These are phyloP conservation scores for Keithomyces neogunnii DNA, from an alignment of 2,329 filamentous ascomycete genomes.

Conservation along the genomic window DNA sequence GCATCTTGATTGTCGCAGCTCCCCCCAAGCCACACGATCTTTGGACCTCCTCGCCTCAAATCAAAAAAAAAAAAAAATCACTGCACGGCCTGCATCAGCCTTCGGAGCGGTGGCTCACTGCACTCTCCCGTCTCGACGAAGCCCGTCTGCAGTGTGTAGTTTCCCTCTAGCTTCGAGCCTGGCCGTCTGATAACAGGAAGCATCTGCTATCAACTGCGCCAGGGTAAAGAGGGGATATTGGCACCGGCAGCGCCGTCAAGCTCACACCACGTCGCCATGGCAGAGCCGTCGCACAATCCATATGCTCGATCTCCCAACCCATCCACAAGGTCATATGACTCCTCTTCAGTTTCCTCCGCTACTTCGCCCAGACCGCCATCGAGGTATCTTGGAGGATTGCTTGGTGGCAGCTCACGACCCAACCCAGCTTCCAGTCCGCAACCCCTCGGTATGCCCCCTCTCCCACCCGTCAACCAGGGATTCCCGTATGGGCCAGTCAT, in stretches of 20 bases:
- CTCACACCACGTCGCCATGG: slow-evolving; percentile 31
- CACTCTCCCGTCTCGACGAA: background rate
- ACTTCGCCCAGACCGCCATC: slow-evolving; percentile 48
- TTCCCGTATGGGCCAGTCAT: slow-evolving; percentile 46
- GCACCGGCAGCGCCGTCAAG: background rate
- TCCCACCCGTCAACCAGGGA: slow-evolving; percentile 37
- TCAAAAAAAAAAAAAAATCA: background rate
- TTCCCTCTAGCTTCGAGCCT: background rate
- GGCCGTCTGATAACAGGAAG: background rate
- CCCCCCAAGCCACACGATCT: background rate
- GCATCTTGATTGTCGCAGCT: slow-evolving; percentile 6
- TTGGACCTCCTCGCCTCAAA: background rate
- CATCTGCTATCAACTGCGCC: too few species aligned
- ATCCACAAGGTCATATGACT: slow-evolving; percentile 55
- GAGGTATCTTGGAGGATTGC: slow-evolving; percentile 42
- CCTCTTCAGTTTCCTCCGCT: slow-evolving; percentile 53
- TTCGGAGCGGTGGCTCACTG: background rate
- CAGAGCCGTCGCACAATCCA: slow-evolving; percentile 44
- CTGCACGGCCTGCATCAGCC: background rate
- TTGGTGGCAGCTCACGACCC: slow-evolving; percentile 42
- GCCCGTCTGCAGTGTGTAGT: too few species aligned
- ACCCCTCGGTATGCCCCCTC: slow-evolving; percentile 43
- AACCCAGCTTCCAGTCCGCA: slow-evolving; percentile 41
- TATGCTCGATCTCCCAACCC: slow-evolving; percentile 55
- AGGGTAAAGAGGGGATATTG: background rate